A percentile compares a stretch with the other conserved stretches of the same genome.
Evolutionary conservation across 768 basidiomycete genomes (phyloP).

Genomic region (Tricholoma sp.): DNA sequence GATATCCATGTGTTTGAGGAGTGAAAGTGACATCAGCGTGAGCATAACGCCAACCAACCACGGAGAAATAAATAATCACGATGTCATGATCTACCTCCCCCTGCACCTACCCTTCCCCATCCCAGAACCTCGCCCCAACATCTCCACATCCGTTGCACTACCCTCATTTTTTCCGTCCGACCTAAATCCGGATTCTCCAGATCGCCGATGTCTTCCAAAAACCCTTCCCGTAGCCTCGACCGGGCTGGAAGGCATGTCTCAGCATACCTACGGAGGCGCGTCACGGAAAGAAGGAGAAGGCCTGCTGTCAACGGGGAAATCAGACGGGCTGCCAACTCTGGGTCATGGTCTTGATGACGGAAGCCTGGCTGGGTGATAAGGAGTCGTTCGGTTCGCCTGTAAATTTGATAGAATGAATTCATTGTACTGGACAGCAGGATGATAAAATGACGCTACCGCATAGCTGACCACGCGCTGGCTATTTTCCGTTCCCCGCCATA

Average conservation of each 20-base stretch:
- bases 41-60: too few relatives aligned
- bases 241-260: slow-evolving; percentile 48
- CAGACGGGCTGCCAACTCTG: slow-evolving; percentile 12
- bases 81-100: slow-evolving; percentile 2
- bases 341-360: neutral
- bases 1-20: too few relatives aligned
- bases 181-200: slow-evolving; percentile 71
- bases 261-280: slow-evolving; percentile 62
- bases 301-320: slow-evolving; percentile 59
- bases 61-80: neutral
- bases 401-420: neutral
- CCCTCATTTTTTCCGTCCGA: slow-evolving; percentile 66
- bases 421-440: neutral
- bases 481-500: slow-evolving; percentile 56
- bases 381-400: slow-evolving; percentile 64
- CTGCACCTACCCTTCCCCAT: slow-evolving; percentile 38
- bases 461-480: slow-evolving; percentile 59
- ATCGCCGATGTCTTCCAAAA: slow-evolving; percentile 81
- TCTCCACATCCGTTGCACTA: slow-evolving; percentile 86
- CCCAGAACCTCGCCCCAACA: slow-evolving; percentile 72
- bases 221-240: slow-evolving; percentile 67
- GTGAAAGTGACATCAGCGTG: too few relatives aligned
- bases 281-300: slow-evolving; percentile 65
- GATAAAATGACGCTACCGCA: slow-evolving; percentile 44
- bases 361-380: slow-evolving; percentile 43